A percentile compares a stretch with the other conserved stretches of the same genome.
These are phyloP conservation scores for Floccularia luteovirens DNA, from an alignment of 768 basidiomycete genomes.

Conservation along the genomic window DNA sequence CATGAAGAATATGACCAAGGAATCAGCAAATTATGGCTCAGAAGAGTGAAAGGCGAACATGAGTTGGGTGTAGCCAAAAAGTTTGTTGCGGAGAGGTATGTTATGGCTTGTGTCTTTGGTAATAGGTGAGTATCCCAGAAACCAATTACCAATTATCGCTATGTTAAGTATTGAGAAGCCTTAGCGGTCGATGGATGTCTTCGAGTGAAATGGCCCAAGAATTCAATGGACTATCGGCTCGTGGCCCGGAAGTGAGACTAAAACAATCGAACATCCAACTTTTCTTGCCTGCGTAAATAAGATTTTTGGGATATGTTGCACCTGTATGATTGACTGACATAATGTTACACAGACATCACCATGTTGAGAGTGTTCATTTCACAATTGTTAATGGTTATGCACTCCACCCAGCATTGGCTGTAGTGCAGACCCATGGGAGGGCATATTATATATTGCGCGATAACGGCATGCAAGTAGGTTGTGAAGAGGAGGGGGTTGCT, in stretches of 20 bases:
- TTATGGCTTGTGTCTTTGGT: conserved; percentile 62
- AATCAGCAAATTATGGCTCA: conserved; percentile 61
- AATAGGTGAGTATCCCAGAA: conserved; percentile 51
- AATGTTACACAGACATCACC: conserved; percentile 47
- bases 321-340: not conserved
- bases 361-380: conserved; percentile 73
- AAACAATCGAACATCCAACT: conserved; percentile 34
- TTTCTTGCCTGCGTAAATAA: conserved; percentile 56
- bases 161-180: conserved; percentile 35
- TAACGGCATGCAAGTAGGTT: conserved; percentile 72
- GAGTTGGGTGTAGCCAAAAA: conserved; percentile 31
- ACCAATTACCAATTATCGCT: too few relatives aligned
- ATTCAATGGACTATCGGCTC: conserved; percentile 41
- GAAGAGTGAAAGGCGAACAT: conserved; percentile 33
- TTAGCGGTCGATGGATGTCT: conserved; percentile 68
- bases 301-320: not conserved
- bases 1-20: conserved; percentile 64
- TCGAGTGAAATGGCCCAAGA: conserved; percentile 67
- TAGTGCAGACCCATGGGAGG: conserved; percentile 60
- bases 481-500: conserved; percentile 67
- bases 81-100: conserved; percentile 51
- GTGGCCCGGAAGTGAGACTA: conserved; percentile 7
- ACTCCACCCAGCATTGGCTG: conserved; percentile 58
- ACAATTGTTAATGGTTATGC: conserved; percentile 26
- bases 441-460: conserved; percentile 67